Evolutionary conservation across 73 alveolate genomes (phyloP), one percentile per base, ranked within the genome.

Genomic region (Paramecium sonneborni): DNA sequence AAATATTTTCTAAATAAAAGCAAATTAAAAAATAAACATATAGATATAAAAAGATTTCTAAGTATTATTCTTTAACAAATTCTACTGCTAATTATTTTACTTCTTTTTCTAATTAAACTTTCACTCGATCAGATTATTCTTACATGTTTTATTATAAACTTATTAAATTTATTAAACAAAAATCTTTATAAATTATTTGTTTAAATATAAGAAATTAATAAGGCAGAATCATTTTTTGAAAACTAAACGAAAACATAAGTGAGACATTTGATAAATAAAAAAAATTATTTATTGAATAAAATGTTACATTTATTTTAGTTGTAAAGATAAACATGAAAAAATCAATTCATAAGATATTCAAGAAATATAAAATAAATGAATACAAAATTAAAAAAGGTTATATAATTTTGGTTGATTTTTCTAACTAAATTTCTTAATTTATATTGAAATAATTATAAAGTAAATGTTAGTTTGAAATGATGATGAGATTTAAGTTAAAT

Each of bases 1-100:
- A 62, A 62, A 62, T 62, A 62, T 62, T 62, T 62, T 62, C 48
- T 32, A 62, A 62, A 62, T 62, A 62, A 30, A 32, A 62, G 44
- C 28, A 62, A 26, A 62, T 30, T 30, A 62, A 32, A 12, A 62
- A 62, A 32, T 62, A 62, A 62, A 62, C 84, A 62, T 62, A 62
- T 26, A 62, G 39, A 62, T 30, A 62, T 26, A 62, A 30, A 32
- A 62, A 32, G 39, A 62, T 26, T 62, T 62, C 84, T 62, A 62
- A 30, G 84, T 62, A 62, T 62, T 62, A 62, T 62, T 62, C 48
- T 62, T 26, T 26, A 12, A 62, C 44, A 62, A 62, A 62, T 62
- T 32, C 84, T 62, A 30, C 26, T 30, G 84, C 84, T 30, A 62
- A 32, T 32, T 32, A 30, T 32, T 62, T 62, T 62, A 62, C 84